Conservation (phyloP, 2,329 filamentous ascomycete genomes). For the Aspergillus nomiae region DNA sequence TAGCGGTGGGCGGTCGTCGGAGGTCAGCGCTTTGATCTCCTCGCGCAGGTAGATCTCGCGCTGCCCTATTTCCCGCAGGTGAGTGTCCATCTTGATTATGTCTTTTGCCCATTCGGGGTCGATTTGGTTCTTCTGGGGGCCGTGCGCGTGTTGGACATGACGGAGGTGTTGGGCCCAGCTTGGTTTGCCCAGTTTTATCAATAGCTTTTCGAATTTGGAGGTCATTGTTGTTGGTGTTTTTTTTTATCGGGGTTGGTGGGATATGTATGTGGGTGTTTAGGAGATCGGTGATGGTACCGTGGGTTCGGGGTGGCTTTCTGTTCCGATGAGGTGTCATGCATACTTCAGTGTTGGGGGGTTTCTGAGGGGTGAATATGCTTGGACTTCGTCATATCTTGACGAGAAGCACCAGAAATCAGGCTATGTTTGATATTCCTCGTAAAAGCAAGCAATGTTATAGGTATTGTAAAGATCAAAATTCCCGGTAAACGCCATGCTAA, state of each 20-base stretch:
- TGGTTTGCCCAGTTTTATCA: background rate
- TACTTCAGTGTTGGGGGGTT: background rate
- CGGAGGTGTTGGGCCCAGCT: slow-evolving; percentile 5
- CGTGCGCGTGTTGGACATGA: background rate
- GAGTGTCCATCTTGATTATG: slow-evolving; percentile 9
- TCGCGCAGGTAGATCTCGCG: slow-evolving; percentile 5
- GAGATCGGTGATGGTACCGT: background rate
- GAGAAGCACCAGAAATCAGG: no score
- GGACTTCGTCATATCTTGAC: no score
- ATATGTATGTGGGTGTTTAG: no score
- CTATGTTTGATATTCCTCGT: background rate
- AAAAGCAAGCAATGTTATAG: background rate
- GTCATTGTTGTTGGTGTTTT: background rate
- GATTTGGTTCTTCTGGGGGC: background rate
- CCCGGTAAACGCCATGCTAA: background rate
- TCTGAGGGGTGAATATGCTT: background rate
- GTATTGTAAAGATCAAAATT: background rate
- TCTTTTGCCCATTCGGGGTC: slow-evolving; percentile 3
- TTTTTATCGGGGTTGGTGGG: background rate
- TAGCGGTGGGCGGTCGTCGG: background rate
- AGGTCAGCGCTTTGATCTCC: background rate
- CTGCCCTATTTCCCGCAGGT: background rate
- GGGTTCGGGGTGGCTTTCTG: background rate
- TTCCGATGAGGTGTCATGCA: background rate
- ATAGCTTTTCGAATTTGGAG: background rate